Evolutionary conservation across 352 stramenopile genomes (phyloP), one percentile per base, ranked within the genome.

Genomic region (Phytophthora uliginosa): DNA sequence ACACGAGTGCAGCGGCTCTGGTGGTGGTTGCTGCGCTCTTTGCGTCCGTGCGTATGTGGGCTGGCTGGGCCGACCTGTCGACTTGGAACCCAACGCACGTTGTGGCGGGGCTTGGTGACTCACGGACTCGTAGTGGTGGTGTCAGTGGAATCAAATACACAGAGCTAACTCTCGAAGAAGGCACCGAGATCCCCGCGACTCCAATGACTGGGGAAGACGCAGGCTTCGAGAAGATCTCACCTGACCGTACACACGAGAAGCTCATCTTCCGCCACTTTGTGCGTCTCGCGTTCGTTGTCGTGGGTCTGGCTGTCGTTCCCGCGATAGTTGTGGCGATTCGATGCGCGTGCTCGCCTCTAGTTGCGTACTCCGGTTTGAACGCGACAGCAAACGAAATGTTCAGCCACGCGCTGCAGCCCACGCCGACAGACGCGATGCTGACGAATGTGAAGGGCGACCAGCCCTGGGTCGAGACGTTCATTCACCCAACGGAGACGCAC

Each of bases 401-500:
- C 8, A 53, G 59, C 7, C 66, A 73, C 22, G 59, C 52, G 24
- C 66, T 73, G 17, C 66, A 69, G 17, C 66, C 66, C 17, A 58
- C 59, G 26, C 31, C 59, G 8, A 69, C 50, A 31, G 51, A 63
- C 13, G 9, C 59, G 8, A 45, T 53, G 2, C 38, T 69, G 31
- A 69, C 66, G 6, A 57, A 34, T 38, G 22, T 63, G 15, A n/a
- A 69, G 15, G 66, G 28, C 12, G 57, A 40, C 10, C 66, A 73
- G 47, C 54, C 66, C 1, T 73, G 66, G 66, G 59, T 63, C 7
- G 66, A 73, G 17, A 73, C 47, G 66, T 69, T 63, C 50, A 73
- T 73, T 34, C 59, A 73, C 38, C 66, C 66, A 4, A 73, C 66
- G 2, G 66, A 73, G 18, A 61, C 63, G 22, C 56, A 71, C 33